Conservation (phyloP, 2,329 filamentous ascomycete genomes). For the Fusarium acutatum region DNA sequence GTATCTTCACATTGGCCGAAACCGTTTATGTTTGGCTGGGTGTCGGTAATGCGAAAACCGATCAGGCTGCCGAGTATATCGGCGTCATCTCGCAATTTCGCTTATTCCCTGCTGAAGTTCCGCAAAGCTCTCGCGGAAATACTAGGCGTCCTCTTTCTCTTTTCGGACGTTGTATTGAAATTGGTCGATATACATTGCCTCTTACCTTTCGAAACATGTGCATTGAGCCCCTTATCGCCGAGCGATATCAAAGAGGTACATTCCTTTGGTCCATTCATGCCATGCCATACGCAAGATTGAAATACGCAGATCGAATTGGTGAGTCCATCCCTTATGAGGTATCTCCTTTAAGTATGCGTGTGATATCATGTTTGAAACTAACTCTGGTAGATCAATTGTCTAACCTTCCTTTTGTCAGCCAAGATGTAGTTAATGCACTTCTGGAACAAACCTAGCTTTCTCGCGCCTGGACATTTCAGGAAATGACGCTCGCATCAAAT, state of each 20-base stretch:
- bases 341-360: accelerated
- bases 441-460: neutral
- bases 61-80: neutral
- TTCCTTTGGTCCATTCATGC: accelerated
- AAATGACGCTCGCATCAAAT: neutral
- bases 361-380: accelerated
- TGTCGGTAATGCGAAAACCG: accelerated
- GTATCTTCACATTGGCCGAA: neutral
- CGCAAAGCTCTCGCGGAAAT: accelerated
- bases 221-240: accelerated
- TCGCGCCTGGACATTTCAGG: neutral
- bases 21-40: neutral
- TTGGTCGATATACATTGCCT: neutral
- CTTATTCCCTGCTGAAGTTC: accelerated
- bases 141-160: accelerated
- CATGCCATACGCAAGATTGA: accelerated
- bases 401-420: neutral
- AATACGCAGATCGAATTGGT: neutral
- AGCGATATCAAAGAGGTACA: neutral
- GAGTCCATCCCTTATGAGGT: accelerated
- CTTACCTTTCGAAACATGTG: neutral
- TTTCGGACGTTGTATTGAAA: accelerated
- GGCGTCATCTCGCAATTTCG: accelerated
- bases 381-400: accelerated
- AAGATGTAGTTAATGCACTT: accelerated